Percentiles rank a stretch among this genome's conserved stretches.
These are phyloP conservation scores for Tetrahymena elliotti DNA, from an alignment of 73 alveolate species.

Conservation along the genomic window DNA sequence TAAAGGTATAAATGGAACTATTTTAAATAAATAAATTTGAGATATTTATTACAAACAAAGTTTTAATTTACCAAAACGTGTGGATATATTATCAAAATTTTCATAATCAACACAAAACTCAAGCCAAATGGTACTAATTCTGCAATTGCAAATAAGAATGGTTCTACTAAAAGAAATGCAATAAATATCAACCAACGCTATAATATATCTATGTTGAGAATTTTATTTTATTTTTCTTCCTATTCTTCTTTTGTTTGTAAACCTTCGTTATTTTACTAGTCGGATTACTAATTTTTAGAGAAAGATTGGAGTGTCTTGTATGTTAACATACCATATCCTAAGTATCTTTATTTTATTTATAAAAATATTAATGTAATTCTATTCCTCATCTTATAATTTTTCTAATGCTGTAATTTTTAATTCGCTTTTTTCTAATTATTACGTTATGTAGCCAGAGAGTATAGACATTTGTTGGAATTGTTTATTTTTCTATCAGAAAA, in stretches of 20 bases:
- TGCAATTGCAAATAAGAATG: not conserved
- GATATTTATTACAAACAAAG: not conserved
- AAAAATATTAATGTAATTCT: too few species aligned
- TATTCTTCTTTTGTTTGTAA: not conserved
- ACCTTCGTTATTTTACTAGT: not conserved
- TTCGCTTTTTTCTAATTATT: not conserved
- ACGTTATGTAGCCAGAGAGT: not conserved
- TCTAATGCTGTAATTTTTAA: not conserved
- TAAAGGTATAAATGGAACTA: not conserved
- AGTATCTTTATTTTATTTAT: not conserved
- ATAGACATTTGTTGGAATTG: not conserved
- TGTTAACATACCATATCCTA: not conserved
- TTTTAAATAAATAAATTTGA: not conserved
- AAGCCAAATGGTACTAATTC: not conserved
- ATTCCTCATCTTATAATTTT: not conserved
- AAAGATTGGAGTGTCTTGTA: not conserved
- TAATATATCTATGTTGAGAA: not conserved
- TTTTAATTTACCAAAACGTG: not conserved
- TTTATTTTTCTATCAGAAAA: not conserved
- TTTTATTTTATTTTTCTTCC: not conserved
- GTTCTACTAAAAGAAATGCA: not conserved
- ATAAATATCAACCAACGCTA: not conserved
- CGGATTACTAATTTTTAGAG: not conserved
- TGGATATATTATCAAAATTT: not conserved
- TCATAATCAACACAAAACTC: not conserved